phyloP scores from a whole-genome alignment of 1,139 yeast genomes.

The Arxiozyma slooffiae region DNA sequence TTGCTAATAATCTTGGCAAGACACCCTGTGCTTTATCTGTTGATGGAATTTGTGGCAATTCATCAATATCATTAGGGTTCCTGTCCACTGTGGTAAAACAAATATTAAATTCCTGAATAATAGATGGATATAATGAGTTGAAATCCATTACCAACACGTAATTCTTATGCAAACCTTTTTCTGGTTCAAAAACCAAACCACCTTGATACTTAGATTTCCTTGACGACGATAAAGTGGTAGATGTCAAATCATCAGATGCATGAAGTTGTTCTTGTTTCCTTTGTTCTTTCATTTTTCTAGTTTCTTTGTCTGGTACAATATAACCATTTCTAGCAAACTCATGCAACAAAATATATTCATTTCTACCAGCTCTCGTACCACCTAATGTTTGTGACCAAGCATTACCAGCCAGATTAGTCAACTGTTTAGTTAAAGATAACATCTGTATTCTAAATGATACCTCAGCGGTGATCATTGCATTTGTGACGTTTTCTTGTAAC shows the following conservation, averaged over 20 bases:
- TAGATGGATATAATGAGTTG: constrained; percentile 94
- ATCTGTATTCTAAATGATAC: constrained; percentile 78
- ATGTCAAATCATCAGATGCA: constrained; percentile 37
- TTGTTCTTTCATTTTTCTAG: constrained; percentile 37
- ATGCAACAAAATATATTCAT: constrained; percentile 85
- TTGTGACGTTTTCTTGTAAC: constrained; percentile 55
- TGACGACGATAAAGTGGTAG: constrained; percentile 42
- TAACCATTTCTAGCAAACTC: constrained; percentile 76
- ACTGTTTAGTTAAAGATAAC: constrained; percentile 77
- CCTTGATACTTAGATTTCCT: constrained; percentile 86
- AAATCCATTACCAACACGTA: constrained; percentile 93
- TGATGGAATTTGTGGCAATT: constrained; percentile 64
- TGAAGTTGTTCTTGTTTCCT: constrained; percentile 29
- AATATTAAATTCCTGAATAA: constrained; percentile 92
- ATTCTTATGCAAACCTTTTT: constrained; percentile 84
- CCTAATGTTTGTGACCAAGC: constrained; percentile 93
- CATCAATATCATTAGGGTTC: constrained; percentile 52
- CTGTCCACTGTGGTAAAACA: constrained; percentile 93
- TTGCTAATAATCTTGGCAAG: constrained; percentile 71
- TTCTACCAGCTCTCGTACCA: constrained; percentile 95
- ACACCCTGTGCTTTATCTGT: constrained; percentile 60
- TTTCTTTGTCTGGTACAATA: constrained; percentile 83
- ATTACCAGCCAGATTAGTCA: constrained; percentile 92
- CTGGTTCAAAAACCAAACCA: constrained; percentile 96
- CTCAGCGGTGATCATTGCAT: constrained; percentile 65